Evolutionary conservation across 1,139 yeast genomes (phyloP), one percentile per base, ranked within the genome.

Genomic region (Sugiyamaella neomexicana): DNA sequence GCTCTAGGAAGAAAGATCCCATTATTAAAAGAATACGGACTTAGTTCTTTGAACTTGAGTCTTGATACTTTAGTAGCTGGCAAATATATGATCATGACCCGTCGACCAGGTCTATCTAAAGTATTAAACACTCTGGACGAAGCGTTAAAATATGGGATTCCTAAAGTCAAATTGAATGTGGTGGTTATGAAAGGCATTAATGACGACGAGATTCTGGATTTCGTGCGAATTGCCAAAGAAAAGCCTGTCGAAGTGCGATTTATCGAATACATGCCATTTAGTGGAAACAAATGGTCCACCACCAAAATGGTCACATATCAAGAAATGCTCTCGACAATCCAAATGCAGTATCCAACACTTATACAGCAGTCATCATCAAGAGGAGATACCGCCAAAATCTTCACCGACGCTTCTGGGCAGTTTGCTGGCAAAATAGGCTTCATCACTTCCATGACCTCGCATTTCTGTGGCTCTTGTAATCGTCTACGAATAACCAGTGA

Each of bases 241-340:
- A 62, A 66, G 40, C 73, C 75, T 2, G 57, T 79, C 3, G 81
- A 79, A 56, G 75, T 79, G 32, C 68, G 82, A 49, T 79, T 79
- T 61, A 79, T 79, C 40, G 82, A 79, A 61, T 79, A 78, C 64
- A 79, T 79, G 82, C 82, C 82, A 2, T 79, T 79, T 61, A 78
- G 71, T 55, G 82, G 82, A 2, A 79, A 79, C 65, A 75, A 74
- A 57, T 79, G 82, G 81, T 68, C 73, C 20, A 59, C 67, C 38
- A 58, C 64, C 10, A 78, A 78, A 57, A 70, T 79, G 72, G 70
- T 77, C 46, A 61, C 76, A 12, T 78, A 71, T 60, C 60, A 72
- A 37, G 79, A 76, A 55, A 77, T 79, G 60, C 60, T 74, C 32
- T 62, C 62, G 10, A 61, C 63, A 10, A 72, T 79, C 27, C 16